Evolutionary conservation across 176 grass and related monocot genomes (phyloP).

Genomic region (Oryza longistaminata): DNA sequence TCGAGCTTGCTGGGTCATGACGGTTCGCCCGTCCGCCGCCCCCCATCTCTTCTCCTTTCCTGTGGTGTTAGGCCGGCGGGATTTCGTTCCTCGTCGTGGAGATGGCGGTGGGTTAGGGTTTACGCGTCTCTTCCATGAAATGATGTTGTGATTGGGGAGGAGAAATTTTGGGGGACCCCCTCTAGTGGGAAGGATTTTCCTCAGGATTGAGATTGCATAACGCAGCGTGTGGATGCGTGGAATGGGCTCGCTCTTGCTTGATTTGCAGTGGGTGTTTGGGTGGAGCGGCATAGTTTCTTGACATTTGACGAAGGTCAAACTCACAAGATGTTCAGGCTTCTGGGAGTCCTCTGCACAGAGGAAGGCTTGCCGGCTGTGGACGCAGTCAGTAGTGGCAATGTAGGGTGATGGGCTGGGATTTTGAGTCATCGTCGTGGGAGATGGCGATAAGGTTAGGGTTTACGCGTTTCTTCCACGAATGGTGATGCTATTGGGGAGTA

Average conservation of each 20-base stretch:
- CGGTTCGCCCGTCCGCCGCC: not conserved
- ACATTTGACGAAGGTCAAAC: not conserved
- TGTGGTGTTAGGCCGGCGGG: not conserved
- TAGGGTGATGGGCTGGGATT: not conserved
- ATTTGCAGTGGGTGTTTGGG: not conserved
- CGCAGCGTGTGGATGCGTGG: not conserved
- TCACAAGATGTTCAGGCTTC: not conserved
- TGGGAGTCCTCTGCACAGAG: not conserved
- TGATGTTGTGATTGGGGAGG: not conserved
- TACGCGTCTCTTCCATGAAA: constrained; percentile 14
- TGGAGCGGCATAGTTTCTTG: not conserved
- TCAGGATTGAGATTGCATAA: not conserved
- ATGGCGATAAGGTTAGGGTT: constrained; percentile 36
- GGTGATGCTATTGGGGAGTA: not conserved
- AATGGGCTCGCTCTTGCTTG: constrained; percentile 16
- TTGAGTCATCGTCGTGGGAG: not conserved
- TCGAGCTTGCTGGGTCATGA: constrained; percentile 93
- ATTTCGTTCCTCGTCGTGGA: not conserved
- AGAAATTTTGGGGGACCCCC: not conserved
- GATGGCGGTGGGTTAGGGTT: constrained; percentile 34
- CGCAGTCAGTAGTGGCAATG: not conserved
- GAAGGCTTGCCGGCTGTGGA: not conserved
- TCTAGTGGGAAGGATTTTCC: not conserved
- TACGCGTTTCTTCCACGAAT: not conserved
- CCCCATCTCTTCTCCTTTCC: not conserved